phyloP scores from a whole-genome alignment of 805 yeast species.

The Zygotorulaspora sp. region DNA sequence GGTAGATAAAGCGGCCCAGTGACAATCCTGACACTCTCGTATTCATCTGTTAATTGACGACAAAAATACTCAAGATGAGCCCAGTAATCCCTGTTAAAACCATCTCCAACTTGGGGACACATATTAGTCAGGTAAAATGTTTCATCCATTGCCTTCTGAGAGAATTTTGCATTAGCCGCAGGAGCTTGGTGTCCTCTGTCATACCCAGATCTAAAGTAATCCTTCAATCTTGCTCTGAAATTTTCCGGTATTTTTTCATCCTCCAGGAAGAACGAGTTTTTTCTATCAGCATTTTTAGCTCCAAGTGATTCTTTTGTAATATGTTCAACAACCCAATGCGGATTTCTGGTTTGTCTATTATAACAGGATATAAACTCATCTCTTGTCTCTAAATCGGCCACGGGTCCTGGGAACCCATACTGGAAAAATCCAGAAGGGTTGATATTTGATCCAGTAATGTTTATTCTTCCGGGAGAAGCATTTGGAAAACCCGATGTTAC shows the following conservation, averaged over 20 bases:
- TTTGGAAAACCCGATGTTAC: slow-evolving; percentile 8
- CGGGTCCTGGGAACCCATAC: slow-evolving; percentile 94
- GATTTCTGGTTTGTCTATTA: slow-evolving; percentile 80
- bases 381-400: slow-evolving; percentile 72
- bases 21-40: slow-evolving; percentile 73
- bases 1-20: slow-evolving; percentile 95
- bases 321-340: slow-evolving; percentile 84
- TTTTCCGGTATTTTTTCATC: slow-evolving; percentile 73
- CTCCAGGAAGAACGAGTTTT: slow-evolving; percentile 78
- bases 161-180: slow-evolving; percentile 93
- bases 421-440: slow-evolving; percentile 79
- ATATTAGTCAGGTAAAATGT: slow-evolving; percentile 87
- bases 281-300: slow-evolving; percentile 61
- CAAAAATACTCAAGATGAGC: slow-evolving; percentile 91
- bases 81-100: slow-evolving; percentile 97
- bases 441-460: slow-evolving; percentile 39
- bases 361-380: slow-evolving; percentile 80
- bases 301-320: slow-evolving; percentile 67
- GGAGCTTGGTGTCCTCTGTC: slow-evolving; percentile 98
- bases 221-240: slow-evolving; percentile 73
- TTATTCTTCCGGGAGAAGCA: slow-evolving; percentile 12
- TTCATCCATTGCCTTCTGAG: slow-evolving; percentile 90
- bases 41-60: slow-evolving; percentile 67
- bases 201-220: slow-evolving; percentile 91
- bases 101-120: slow-evolving; percentile 96